phyloP scores from a whole-genome alignment of 179 eudicot species.

The Silene vulgaris region DNA sequence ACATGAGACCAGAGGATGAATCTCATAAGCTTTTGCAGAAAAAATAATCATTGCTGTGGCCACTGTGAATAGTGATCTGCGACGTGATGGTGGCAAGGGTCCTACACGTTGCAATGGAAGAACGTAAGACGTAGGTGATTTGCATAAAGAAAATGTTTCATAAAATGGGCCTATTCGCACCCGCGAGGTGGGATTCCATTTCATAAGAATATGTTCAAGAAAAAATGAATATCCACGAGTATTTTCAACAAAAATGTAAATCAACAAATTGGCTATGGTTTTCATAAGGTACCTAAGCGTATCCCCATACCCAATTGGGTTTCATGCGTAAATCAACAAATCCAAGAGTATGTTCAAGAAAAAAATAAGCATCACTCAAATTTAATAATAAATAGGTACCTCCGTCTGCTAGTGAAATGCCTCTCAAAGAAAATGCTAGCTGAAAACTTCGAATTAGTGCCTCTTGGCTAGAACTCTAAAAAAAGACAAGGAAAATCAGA shows the following conservation, averaged over 20 bases:
- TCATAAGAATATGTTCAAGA: background rate
- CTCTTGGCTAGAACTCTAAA: constrained; percentile 76
- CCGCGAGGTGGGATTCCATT: background rate
- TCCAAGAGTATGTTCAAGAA: background rate
- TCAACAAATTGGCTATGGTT: no score
- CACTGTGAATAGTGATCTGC: constrained; percentile 82
- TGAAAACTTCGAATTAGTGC: constrained; percentile 81
- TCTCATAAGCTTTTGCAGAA: constrained; percentile 69
- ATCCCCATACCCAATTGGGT: no score
- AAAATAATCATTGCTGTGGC: constrained; percentile 82
- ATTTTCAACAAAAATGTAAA: no score
- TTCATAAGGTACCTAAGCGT: no score
- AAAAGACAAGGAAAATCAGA: constrained; percentile 12
- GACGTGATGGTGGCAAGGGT: constrained; percentile 72
- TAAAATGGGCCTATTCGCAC: background rate
- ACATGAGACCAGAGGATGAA: constrained; percentile 50
- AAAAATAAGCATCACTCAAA: background rate
- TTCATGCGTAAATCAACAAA: background rate
- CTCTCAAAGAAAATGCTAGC: constrained; percentile 84
- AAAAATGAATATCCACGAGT: background rate
- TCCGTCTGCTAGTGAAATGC: constrained; percentile 65
- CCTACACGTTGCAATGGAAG: constrained; percentile 44
- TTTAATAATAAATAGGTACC: constrained; percentile 36
- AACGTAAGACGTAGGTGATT: background rate
- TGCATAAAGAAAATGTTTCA: background rate